Evolutionary conservation across 1,284 basidiomycete species (phyloP).

Genomic region (Cryptococcus sp.): DNA sequence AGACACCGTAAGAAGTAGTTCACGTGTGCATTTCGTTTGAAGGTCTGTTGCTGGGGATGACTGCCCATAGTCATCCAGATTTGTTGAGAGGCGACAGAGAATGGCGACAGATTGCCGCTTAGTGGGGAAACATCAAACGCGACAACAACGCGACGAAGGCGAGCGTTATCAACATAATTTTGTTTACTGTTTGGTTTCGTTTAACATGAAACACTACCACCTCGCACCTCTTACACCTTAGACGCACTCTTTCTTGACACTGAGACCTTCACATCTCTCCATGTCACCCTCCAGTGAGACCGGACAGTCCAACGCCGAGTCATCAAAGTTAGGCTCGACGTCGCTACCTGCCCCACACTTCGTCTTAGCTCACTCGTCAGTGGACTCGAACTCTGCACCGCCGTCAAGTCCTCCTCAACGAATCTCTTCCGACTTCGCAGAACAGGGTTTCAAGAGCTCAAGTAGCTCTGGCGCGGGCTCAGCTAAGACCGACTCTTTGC

Average conservation of each 20-base stretch:
- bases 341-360: neutral
- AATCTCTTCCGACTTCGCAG: conserved; percentile 5
- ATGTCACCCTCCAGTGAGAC: neutral
- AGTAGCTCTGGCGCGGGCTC: conserved; percentile 7
- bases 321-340: neutral
- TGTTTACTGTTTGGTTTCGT: neutral
- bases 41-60: conserved; percentile 35
- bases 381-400: neutral
- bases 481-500: conserved; percentile 17
- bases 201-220: too few relatives aligned
- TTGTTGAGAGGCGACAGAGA: neutral
- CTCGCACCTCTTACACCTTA: too few relatives aligned
- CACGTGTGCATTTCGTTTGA: conserved; percentile 52
- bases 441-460: neutral
- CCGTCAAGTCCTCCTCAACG: conserved; percentile 1
- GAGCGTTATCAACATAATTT: neutral
- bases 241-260: too few relatives aligned
- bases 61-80: neutral
- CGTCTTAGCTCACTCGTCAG: neutral
- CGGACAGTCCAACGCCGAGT: neutral
- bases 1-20: conserved; percentile 50
- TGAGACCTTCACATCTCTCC: too few relatives aligned
- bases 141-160: too few relatives aligned
- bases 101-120: too few relatives aligned
- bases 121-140: too few relatives aligned